Conservation (phyloP, 768 basidiomycete species). For the Naganishia onofrii region DNA sequence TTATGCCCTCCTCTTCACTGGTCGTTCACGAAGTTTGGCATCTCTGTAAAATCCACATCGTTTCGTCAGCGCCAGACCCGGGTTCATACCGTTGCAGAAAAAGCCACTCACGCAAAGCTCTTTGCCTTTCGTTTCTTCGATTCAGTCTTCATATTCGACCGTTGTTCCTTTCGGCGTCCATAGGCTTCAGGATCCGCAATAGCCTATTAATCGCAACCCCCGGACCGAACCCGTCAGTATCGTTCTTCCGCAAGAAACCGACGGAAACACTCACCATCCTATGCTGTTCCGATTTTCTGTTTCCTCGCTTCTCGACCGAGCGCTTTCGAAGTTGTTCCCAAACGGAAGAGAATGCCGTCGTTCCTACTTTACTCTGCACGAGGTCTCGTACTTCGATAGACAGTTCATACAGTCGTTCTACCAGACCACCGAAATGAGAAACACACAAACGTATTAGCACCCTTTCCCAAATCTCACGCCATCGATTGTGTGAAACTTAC, state of each 20-base stretch:
- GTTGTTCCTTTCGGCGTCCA: slow-evolving; percentile 69
- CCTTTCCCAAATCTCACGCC: neutral
- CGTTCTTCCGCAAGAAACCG: too few relatives aligned
- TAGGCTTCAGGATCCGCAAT: slow-evolving; percentile 72
- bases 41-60: slow-evolving; percentile 27
- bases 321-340: slow-evolving; percentile 80
- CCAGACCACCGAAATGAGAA: neutral
- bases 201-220: slow-evolving; percentile 47
- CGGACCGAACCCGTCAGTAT: neutral
- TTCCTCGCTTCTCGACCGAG: slow-evolving; percentile 65
- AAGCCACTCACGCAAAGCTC: slow-evolving; percentile 38
- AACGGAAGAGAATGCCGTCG: slow-evolving; percentile 71
- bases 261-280: slow-evolving; percentile 60
- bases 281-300: slow-evolving; percentile 64
- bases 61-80: neutral
- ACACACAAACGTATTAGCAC: neutral
- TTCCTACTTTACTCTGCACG: slow-evolving; percentile 79
- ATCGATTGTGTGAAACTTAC: slow-evolving; percentile 30
- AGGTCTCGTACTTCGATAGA: slow-evolving; percentile 82
- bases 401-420: slow-evolving; percentile 79
- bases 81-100: neutral
- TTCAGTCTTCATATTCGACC: slow-evolving; percentile 76
- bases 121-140: slow-evolving; percentile 71
- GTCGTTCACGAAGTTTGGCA: slow-evolving; percentile 42
- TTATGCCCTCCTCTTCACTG: slow-evolving; percentile 34